phyloP scores from a whole-genome alignment of 2,329 filamentous ascomycete species.

The Lecanicillium sp. region DNA sequence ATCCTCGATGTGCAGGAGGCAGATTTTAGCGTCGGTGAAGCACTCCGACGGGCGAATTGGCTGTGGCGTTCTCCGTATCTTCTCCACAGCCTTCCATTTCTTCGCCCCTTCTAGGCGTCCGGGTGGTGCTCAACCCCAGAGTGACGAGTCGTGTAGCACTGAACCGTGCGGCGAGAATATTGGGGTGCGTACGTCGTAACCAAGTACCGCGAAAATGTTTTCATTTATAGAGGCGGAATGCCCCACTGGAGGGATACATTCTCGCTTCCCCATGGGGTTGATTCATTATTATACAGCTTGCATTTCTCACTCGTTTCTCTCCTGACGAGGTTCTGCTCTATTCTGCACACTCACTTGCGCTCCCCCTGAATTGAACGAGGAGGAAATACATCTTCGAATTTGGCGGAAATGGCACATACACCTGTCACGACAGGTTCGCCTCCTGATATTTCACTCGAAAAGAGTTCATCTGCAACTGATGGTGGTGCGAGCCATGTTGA shows the following conservation, averaged over 20 bases:
- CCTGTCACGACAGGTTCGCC: background rate
- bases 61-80: background rate
- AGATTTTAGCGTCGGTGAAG: constrained; percentile 8
- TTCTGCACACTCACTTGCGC: no score
- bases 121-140: no score
- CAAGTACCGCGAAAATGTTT: background rate
- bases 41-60: constrained; percentile 4
- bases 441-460: constrained; percentile 4
- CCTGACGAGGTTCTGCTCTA: no score
- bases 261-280: background rate
- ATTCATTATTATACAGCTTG: background rate
- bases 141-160: background rate
- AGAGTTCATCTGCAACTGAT: background rate
- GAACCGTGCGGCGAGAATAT: background rate
- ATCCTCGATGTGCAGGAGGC: background rate
- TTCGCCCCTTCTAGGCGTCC: no score
- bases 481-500: background rate
- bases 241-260: background rate
- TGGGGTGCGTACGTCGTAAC: no score
- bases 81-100: background rate
- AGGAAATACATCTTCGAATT: no score
- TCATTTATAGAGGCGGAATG: background rate
- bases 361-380: no score
- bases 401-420: background rate
- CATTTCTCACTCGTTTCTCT: background rate